A percentile compares a stretch with the other conserved stretches of the same genome.
These are phyloP conservation scores for Trypanosoma vivax DNA, from an alignment of 208 protist species.

Conservation along the genomic window DNA sequence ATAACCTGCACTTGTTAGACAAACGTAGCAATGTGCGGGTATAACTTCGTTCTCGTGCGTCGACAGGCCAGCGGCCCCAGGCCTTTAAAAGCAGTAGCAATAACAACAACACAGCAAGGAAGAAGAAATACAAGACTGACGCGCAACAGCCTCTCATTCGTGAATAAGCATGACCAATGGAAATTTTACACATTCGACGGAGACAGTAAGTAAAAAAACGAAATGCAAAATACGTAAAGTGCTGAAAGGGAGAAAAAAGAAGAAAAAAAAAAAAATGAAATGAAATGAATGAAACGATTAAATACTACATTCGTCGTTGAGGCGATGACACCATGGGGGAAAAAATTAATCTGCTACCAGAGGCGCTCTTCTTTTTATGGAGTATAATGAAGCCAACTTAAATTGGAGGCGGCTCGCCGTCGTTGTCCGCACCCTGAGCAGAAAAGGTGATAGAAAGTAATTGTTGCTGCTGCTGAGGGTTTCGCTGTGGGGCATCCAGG, in stretches of 20 bases:
- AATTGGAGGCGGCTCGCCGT: slow-evolving; percentile 17
- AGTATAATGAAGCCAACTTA: background rate
- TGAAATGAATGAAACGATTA: background rate
- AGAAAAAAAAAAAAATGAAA: slow-evolving; percentile 6
- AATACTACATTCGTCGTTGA: background rate
- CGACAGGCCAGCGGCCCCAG: background rate
- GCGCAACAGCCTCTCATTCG: background rate
- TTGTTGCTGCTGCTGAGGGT: slow-evolving; percentile 5
- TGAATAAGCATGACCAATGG: background rate
- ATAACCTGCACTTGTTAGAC: too few relatives aligned
- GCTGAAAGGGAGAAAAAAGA: slow-evolving; percentile 4
- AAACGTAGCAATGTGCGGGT: too few relatives aligned
- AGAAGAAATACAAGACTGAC: background rate
- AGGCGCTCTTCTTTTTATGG: too few relatives aligned
- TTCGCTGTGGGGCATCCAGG: slow-evolving; percentile 26
- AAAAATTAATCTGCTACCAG: background rate
- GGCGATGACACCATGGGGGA: background rate
- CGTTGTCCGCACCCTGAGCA: background rate
- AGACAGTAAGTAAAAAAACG: too few relatives aligned
- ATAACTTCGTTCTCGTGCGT: too few relatives aligned
- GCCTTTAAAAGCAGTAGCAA: background rate
- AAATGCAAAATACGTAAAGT: too few relatives aligned
- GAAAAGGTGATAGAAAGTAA: slow-evolving; percentile 11
- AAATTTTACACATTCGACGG: background rate
- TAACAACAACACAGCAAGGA: slow-evolving; percentile 17